Evolutionary conservation across 1,139 yeast species (phyloP), one percentile per base, ranked within the genome.

Genomic region (Dujonia santamariae): DNA sequence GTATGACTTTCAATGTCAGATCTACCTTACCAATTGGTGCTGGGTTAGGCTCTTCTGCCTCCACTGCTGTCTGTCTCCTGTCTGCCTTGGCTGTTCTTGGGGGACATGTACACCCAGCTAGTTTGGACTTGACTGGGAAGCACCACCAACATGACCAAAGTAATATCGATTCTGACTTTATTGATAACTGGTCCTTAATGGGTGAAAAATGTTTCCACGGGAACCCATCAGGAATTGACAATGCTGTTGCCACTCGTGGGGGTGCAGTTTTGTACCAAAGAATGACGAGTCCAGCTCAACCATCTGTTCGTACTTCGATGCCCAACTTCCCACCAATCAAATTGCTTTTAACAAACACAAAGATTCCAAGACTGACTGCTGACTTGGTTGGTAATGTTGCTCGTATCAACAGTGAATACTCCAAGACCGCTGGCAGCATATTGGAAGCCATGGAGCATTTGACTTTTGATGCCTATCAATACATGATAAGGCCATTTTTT

Each of bases 181-280:
- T 92, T 41, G 92, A 92, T 48, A 60, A 69, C 6, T 90, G 97
- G 96, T 82, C 97, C 1, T 82, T 84, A 44, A 70, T 90, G 64
- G 97, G 97, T 26, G 99, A 92, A 58, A 84, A 84, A 51, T 87
- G 97, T 55, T 85, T 88, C 50, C 97, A 92, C 54, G 98, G 98
- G 1, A 90, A 85, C 47, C 99, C 99, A 8, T 83, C 95, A 15
- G 99, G 99, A 12, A 88, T 94, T 37, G 99, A 92, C 55, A 92
- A 92, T 52, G 90, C 97, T 0, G 97, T 92, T 34, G 95, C 98
- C 3, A 84, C 96, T 0, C 80, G 81, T 46, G 99, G 99, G 19
- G 97, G 97, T 30, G 97, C 97, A 0, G 96, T 92, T 1, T 70
- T 84, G 77, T 92, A 80, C 61, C 92, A 84, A 58, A 73, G 95